phyloP scores from a whole-genome alignment of 352 stramenopile genomes.

The Pythium folliculosum region DNA sequence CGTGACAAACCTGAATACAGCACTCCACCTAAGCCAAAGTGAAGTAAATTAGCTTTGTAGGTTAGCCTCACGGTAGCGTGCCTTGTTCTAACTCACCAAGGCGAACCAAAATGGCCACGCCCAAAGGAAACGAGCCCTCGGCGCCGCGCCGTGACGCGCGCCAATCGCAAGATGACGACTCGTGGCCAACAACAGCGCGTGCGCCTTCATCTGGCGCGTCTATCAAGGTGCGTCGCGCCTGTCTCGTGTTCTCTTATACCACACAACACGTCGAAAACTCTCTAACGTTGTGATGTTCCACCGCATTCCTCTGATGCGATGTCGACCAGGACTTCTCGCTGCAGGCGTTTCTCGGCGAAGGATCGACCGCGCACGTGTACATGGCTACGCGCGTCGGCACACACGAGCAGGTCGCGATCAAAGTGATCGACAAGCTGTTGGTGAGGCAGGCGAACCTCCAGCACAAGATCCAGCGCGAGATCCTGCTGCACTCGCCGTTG shows the following conservation, averaged over 20 bases:
- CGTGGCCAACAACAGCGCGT: background rate
- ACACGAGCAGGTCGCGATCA: slow-evolving; percentile 65
- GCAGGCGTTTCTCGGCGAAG: slow-evolving; percentile 74
- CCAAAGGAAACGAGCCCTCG: background rate
- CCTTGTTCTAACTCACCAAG: background rate
- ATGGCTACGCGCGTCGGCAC: slow-evolving; percentile 42
- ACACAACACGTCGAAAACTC: background rate
- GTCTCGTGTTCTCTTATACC: background rate
- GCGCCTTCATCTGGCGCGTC: background rate
- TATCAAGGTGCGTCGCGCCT: slow-evolving; percentile 3
- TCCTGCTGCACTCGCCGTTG: slow-evolving; percentile 67
- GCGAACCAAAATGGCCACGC: slow-evolving; percentile 1
- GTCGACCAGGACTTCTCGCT: slow-evolving; percentile 57
- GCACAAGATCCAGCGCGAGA: slow-evolving; percentile 65
- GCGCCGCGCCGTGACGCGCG: background rate
- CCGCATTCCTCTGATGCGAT: background rate
- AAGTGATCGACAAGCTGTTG: slow-evolving; percentile 83
- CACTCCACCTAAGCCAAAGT: too few species aligned
- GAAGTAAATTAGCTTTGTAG: too few species aligned
- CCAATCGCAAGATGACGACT: background rate
- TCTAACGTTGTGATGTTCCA: too few species aligned
- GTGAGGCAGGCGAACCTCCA: slow-evolving; percentile 59
- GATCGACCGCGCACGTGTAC: slow-evolving; percentile 80
- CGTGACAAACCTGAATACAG: too few species aligned
- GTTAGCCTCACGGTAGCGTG: background rate